These are phyloP conservation scores for Gaultheria prostrata DNA, from an alignment of 148 eudicot species.

Conservation along the genomic window DNA sequence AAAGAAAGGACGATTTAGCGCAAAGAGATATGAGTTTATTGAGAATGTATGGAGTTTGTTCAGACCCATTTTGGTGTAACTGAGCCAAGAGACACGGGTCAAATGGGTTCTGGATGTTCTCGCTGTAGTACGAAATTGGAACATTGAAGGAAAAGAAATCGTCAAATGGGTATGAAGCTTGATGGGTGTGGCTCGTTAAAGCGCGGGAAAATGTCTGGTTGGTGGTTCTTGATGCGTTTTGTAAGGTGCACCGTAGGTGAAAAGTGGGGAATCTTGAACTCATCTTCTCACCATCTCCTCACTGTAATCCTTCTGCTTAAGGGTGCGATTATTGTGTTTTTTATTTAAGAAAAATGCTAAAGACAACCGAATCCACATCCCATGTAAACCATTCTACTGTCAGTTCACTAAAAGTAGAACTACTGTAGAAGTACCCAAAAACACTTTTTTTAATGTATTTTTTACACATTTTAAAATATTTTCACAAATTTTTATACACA, in stretches of 20 bases:
- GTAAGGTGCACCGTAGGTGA: constrained; percentile 13
- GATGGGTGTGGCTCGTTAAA: constrained; percentile 16
- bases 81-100: constrained; percentile 18
- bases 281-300: constrained; percentile 17
- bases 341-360: too few species aligned
- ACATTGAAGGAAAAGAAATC: not conserved
- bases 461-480: too few species aligned
- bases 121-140: not conserved
- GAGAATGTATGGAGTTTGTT: constrained; percentile 27
- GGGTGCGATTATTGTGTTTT: too few species aligned
- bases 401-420: too few species aligned
- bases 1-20: constrained; percentile 34
- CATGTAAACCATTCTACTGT: too few species aligned
- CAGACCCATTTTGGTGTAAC: constrained; percentile 21
- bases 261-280: constrained; percentile 10
- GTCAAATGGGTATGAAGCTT: not conserved
- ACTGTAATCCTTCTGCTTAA: too few species aligned
- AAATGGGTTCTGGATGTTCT: not conserved
- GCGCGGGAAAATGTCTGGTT: constrained; percentile 23
- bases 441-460: too few species aligned
- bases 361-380: too few species aligned
- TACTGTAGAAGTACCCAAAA: too few species aligned
- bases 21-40: constrained; percentile 44
- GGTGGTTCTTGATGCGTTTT: constrained; percentile 14
- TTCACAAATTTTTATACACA: too few species aligned